phyloP scores from a whole-genome alignment of 108 stramenopile genomes.

The Cyclotella kingstonii region DNA sequence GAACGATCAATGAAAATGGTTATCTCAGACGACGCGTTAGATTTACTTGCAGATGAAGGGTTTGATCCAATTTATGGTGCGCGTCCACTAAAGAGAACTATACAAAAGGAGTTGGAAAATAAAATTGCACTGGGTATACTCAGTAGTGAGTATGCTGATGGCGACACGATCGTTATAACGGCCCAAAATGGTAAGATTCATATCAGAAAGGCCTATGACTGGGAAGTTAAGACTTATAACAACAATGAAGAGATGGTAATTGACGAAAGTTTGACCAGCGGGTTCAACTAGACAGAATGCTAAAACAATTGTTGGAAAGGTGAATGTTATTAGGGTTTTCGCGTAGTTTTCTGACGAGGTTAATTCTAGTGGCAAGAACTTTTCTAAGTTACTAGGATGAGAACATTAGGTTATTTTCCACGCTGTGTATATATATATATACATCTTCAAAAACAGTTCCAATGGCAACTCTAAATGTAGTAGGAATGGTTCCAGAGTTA shows the following conservation, averaged over 20 bases:
- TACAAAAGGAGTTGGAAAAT: slow-evolving; percentile 95
- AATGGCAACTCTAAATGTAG: neutral
- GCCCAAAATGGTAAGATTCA: slow-evolving; percentile 31
- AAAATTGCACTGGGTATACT: slow-evolving; percentile 86
- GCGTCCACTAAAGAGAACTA: slow-evolving; percentile 93
- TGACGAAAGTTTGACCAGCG: too few relatives aligned
- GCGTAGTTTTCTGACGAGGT: too few relatives aligned
- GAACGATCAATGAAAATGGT: slow-evolving; percentile 69
- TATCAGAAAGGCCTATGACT: slow-evolving; percentile 34
- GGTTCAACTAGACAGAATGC: too few relatives aligned
- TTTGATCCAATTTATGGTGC: slow-evolving; percentile 97
- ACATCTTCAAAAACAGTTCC: too few relatives aligned
- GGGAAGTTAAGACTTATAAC: slow-evolving; percentile 11
- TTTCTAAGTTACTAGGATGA: too few relatives aligned
- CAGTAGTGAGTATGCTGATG: slow-evolving; percentile 70
- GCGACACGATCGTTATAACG: slow-evolving; percentile 71
- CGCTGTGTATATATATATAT: too few relatives aligned
- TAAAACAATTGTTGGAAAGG: too few relatives aligned
- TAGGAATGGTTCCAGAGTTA: slow-evolving; percentile 48
- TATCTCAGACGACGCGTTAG: slow-evolving; percentile 68
- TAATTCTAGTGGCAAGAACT: too few relatives aligned
- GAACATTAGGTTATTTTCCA: too few relatives aligned
- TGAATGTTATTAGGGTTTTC: too few relatives aligned
- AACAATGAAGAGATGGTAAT: neutral
- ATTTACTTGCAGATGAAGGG: slow-evolving; percentile 80